Evolutionary conservation across 495 filamentous ascomycete species (phyloP).

Genomic region (Podospora tetraspora): DNA sequence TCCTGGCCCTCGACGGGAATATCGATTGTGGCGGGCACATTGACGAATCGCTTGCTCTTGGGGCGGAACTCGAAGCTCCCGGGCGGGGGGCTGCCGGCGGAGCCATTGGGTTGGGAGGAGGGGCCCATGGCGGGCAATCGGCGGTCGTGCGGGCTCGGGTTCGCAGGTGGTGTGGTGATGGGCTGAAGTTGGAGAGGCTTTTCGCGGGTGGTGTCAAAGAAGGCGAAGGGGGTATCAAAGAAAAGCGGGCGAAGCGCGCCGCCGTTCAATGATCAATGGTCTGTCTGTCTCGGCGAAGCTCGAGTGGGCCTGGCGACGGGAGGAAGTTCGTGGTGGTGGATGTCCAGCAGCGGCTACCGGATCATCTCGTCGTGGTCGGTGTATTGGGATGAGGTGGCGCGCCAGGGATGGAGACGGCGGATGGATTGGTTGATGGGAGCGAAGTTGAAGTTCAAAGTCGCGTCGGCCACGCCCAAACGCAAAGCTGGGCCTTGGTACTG

Average conservation of each 20-base stretch:
- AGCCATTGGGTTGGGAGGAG: constrained; percentile 25
- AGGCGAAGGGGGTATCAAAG: neutral
- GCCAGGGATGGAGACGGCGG: neutral
- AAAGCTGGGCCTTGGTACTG: neutral
- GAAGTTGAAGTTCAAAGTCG: neutral
- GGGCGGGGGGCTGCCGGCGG: constrained; percentile 22
- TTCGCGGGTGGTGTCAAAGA: neutral
- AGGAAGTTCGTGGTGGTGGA: neutral
- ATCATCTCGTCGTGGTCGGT: neutral
- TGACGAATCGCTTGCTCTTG: constrained; percentile 63
- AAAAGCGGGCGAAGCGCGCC: neutral
- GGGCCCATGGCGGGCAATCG: constrained; percentile 27
- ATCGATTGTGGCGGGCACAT: constrained; percentile 84
- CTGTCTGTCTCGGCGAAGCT: neutral
- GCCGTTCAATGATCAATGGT: neutral
- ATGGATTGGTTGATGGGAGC: neutral
- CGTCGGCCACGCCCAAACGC: neutral
- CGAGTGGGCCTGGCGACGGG: neutral
- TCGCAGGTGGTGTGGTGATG: constrained; percentile 1
- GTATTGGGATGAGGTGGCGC: neutral
- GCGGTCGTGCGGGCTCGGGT: constrained; percentile 1
- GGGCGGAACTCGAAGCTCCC: constrained; percentile 20
- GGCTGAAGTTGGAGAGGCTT: neutral
- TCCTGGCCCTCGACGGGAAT: constrained; percentile 79
- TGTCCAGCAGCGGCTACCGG: neutral